Evolutionary conservation across 78 protist genomes (phyloP).

Genomic region (Anaeramoeba flamelloides): DNA sequence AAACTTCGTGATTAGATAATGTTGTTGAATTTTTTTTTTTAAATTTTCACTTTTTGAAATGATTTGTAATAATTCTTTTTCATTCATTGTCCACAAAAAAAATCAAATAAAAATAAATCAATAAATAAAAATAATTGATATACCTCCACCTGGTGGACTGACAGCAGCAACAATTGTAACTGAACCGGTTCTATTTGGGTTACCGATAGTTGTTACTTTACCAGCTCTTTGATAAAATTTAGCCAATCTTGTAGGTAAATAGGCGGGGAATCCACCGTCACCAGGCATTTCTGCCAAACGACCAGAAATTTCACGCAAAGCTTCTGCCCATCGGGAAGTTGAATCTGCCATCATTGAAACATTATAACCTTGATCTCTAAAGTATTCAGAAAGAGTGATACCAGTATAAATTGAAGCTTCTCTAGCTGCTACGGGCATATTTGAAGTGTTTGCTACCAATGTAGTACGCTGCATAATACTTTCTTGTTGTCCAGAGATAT

Average conservation of each 20-base stretch:
- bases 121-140: no score
- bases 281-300: constrained; percentile 99
- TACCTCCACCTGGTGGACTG: no score
- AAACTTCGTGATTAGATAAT: no score
- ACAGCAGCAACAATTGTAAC: constrained; percentile 95
- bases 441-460: constrained; percentile 99
- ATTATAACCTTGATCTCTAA: constrained; percentile 95
- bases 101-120: no score
- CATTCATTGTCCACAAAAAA: no score
- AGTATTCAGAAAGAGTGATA: constrained; percentile 94
- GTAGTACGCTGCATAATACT: constrained; percentile 97
- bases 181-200: no score
- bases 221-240: constrained; percentile 99
- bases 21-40: no score
- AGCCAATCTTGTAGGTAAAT: constrained; percentile 96
- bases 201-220: no score
- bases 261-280: constrained; percentile 98
- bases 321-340: constrained; percentile 90
- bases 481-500: constrained; percentile 49
- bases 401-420: constrained; percentile 99
- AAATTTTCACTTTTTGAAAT: no score
- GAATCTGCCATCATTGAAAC: constrained; percentile 90
- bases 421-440: constrained; percentile 99
- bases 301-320: constrained; percentile 98
- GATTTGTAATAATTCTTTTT: no score